Percentiles rank a stretch among this genome's conserved stretches.
phyloP scores from a whole-genome alignment of 2,329 filamentous ascomycete species.

The Colletotrichum karsti region DNA sequence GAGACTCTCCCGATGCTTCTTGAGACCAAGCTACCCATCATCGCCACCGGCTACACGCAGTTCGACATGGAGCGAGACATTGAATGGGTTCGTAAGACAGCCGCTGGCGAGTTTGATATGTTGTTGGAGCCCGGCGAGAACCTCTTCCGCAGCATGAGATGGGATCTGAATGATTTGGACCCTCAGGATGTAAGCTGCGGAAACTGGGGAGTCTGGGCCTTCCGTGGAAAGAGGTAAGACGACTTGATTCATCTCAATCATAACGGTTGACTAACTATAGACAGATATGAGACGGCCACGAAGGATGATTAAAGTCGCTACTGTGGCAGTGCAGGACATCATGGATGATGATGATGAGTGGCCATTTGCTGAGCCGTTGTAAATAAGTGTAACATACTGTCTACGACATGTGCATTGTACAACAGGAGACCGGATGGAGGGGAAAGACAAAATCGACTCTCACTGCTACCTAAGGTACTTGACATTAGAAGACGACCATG shows the following conservation, averaged over 20 bases:
- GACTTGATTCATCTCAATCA: background rate
- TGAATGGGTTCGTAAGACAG: conserved; percentile 86
- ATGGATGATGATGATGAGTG: background rate
- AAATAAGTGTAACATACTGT: conserved; percentile 30
- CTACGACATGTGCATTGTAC: conserved; percentile 23
- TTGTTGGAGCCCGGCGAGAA: conserved; percentile 94
- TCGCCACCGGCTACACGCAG: conserved; percentile 96
- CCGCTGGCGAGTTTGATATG: conserved; percentile 89
- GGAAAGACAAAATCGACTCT: background rate
- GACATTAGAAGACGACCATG: background rate
- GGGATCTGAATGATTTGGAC: conserved; percentile 96
- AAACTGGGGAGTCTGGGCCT: conserved; percentile 97
- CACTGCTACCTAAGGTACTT: background rate
- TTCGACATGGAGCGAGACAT: conserved; percentile 94
- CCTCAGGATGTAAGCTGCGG: conserved; percentile 94
- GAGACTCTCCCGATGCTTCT: conserved; percentile 88
- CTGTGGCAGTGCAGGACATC: background rate
- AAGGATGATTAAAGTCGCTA: conserved; percentile 47
- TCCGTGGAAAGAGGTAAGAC: conserved; percentile 91
- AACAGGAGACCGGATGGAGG: conserved; percentile 1
- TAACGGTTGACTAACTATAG: conserved; percentile 39
- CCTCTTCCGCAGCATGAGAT: conserved; percentile 88
- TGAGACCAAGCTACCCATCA: conserved; percentile 94
- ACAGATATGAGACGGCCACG: conserved; percentile 70
- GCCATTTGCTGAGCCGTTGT: conserved; percentile 10